phyloP scores from a whole-genome alignment of 2,329 filamentous ascomycete species.

The Colletotrichum agaves region DNA sequence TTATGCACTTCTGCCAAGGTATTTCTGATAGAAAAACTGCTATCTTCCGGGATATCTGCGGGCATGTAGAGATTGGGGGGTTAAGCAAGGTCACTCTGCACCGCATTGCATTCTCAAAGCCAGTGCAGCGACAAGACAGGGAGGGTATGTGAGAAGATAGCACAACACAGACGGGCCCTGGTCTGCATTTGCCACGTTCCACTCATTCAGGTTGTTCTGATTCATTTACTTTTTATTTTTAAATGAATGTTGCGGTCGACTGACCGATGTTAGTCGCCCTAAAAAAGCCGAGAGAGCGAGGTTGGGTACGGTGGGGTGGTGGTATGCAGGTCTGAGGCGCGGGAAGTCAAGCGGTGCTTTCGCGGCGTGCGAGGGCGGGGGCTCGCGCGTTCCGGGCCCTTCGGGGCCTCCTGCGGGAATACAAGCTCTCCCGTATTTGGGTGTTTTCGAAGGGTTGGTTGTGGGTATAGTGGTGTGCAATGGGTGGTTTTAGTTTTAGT shows the following conservation, averaged over 20 bases:
- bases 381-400: too few species aligned
- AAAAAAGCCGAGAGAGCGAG: background rate
- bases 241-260: background rate
- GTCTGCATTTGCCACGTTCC: slow-evolving; percentile 15
- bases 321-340: slow-evolving; percentile 24
- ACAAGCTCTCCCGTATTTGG: too few species aligned
- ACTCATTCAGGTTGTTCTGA: background rate
- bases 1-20: slow-evolving; percentile 10
- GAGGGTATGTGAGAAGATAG: too few species aligned
- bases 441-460: too few species aligned
- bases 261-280: background rate
- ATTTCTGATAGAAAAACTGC: background rate
- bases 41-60: background rate
- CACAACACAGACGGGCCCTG: too few species aligned
- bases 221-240: too few species aligned
- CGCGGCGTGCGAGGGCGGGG: slow-evolving; percentile 7
- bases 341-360: slow-evolving; percentile 9
- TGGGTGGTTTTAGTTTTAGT: too few species aligned
- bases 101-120: background rate
- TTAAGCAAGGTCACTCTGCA: background rate
- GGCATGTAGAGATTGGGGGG: background rate
- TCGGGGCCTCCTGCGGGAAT: background rate
- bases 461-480: too few species aligned
- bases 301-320: background rate
- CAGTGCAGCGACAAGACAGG: background rate